phyloP scores from a whole-genome alignment of 2,329 filamentous ascomycete species.

The Aureobasidium sp. region DNA sequence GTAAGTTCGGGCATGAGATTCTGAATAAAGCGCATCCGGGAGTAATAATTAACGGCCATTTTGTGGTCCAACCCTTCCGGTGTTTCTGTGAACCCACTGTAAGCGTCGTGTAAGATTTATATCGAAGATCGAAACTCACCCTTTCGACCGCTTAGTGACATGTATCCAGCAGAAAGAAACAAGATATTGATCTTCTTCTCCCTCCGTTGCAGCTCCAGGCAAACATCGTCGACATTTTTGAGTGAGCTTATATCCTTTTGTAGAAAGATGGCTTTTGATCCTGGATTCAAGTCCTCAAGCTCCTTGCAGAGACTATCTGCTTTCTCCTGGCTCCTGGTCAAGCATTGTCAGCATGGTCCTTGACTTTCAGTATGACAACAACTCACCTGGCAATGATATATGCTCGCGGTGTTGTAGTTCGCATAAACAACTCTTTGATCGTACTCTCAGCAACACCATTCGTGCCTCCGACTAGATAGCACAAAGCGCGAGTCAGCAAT shows the following conservation, averaged over 20 bases:
- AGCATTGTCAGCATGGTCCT: neutral
- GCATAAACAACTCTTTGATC: conserved; percentile 36
- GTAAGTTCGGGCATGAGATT: conserved; percentile 53
- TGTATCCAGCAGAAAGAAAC: conserved; percentile 47
- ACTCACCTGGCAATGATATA: conserved; percentile 38
- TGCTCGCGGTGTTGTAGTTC: conserved; percentile 32
- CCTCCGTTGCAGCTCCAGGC: conserved; percentile 42
- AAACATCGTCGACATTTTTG: conserved; percentile 37
- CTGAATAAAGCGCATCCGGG: conserved; percentile 49
- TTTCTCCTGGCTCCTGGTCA: conserved; percentile 31
- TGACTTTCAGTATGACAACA: no score
- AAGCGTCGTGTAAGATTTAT: neutral
- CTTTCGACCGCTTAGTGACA: conserved; percentile 35
- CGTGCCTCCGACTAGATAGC: conserved; percentile 34
- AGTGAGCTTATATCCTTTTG: conserved; percentile 37
- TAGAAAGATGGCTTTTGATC: conserved; percentile 35
- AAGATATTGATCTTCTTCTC: conserved; percentile 50
- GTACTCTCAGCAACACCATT: conserved; percentile 39
- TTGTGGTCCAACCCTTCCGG: conserved; percentile 50
- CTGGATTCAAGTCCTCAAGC: conserved; percentile 33
- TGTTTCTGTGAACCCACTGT: conserved; percentile 40
- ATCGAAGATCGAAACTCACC: conserved; percentile 15
- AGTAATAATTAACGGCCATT: conserved; percentile 49
- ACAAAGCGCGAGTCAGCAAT: neutral
- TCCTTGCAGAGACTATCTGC: conserved; percentile 33